These are phyloP conservation scores for Leccinum uliginosum DNA, from an alignment of 768 basidiomycete genomes.

Conservation along the genomic window DNA sequence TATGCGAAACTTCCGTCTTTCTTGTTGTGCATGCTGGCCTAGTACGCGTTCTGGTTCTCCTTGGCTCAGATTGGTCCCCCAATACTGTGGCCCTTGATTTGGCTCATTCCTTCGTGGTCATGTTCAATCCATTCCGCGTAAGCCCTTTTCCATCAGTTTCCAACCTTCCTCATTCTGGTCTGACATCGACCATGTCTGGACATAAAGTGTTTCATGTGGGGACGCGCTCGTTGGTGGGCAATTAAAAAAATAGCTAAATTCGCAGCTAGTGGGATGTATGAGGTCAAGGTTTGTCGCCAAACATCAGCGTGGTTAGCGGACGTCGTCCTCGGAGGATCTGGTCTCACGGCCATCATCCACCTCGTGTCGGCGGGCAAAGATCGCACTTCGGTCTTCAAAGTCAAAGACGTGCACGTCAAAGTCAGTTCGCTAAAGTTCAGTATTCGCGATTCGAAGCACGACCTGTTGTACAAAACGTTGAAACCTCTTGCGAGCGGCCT, in stretches of 20 bases:
- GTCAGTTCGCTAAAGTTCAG: constrained; percentile 86
- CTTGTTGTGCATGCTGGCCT: constrained; percentile 65
- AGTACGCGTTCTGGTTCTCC: constrained; percentile 84
- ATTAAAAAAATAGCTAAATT: constrained; percentile 59
- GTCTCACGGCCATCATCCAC: constrained; percentile 64
- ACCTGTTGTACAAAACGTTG: constrained; percentile 81
- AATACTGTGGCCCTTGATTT: constrained; percentile 74
- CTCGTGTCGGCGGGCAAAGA: constrained; percentile 63
- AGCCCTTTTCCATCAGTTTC: background rate
- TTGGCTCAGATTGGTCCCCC: constrained; percentile 68
- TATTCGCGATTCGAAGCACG: constrained; percentile 89
- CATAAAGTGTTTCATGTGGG: constrained; percentile 40
- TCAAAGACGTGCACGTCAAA: constrained; percentile 69
- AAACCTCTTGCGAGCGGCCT: constrained; percentile 74
- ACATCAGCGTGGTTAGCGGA: constrained; percentile 66
- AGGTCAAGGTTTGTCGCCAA: constrained; percentile 59
- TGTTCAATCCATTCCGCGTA: constrained; percentile 76
- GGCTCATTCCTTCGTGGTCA: constrained; percentile 58
- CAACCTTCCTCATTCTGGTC: too few species aligned
- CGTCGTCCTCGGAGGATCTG: constrained; percentile 78
- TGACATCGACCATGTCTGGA: constrained; percentile 25
- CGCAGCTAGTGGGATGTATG: constrained; percentile 60
- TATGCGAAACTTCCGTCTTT: constrained; percentile 66
- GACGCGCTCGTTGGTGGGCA: constrained; percentile 68
- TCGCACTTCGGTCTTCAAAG: constrained; percentile 65